Evolutionary conservation across 768 basidiomycete genomes (phyloP), one percentile per base, ranked within the genome.

Genomic region (Chalciporus piperatus): DNA sequence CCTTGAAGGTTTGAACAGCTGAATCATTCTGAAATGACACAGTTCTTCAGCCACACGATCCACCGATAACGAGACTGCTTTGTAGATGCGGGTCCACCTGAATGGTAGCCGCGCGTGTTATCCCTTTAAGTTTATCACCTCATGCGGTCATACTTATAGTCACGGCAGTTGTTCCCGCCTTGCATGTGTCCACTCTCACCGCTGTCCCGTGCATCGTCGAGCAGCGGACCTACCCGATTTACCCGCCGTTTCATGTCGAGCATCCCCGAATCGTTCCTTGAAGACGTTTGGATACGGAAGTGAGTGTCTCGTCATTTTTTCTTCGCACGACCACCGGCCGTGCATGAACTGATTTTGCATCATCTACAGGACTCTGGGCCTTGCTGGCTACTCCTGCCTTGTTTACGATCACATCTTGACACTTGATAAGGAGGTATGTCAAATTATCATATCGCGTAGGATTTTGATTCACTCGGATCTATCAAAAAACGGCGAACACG

Each of bases 341-440:
- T 33, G 20, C 40, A n/a, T 20, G 23, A 12, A 4, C 40, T 28
- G n/a, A 47, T 32, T 22, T 41, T 37, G 25, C 41, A 3, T 3
- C 23, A 30, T 43, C 20, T 42, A 19, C 41, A 60, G 57, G 47
- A 19, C 37, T 22, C 43, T 59, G 12, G 41, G 50, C 22, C 7
- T 55, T 19, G 57, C 43, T 12, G 49, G 57, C 1, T 41, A 46
- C 14, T 48, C 57, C 3, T 45, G 52, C 17, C 47, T 60, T 7
- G 48, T 56, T 25, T 60, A 56, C n/a, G 57, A 60, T 22, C 55
- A 60, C 19, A 14, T 45, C 19, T 27, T 61, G 32, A 61, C 60
- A 10, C 41, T 61, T 9, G 27, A 44, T 14, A 40, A 52, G 19
- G 60, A 61, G 45, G 60, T 59, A 19, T 6, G 55, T 48, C 22